These are phyloP conservation scores for Acrodontium crateriforme DNA, from an alignment of 2,329 filamentous ascomycete genomes.

Conservation along the genomic window DNA sequence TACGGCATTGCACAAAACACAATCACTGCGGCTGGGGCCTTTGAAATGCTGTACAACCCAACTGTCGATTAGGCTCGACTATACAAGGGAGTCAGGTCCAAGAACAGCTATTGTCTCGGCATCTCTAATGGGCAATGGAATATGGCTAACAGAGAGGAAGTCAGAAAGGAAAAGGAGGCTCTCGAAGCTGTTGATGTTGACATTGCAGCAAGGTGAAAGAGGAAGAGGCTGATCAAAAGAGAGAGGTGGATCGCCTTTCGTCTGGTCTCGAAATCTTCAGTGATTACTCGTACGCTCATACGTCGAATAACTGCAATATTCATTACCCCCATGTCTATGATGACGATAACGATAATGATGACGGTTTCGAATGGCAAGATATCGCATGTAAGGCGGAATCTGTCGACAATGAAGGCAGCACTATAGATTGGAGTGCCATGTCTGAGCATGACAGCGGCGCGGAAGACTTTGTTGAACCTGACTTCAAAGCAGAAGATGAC, in stretches of 20 bases:
- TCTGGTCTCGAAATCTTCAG: no score
- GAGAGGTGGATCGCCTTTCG: slow-evolving; percentile 1
- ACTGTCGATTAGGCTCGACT: slow-evolving; percentile 8
- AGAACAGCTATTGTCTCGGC: slow-evolving; percentile 10
- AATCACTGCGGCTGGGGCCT: slow-evolving; percentile 12
- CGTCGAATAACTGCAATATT: no score
- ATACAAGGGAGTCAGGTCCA: slow-evolving; percentile 3
- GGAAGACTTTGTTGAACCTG: not conserved
- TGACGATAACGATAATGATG: not conserved
- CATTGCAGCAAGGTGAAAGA: slow-evolving; percentile 1
- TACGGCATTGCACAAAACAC: slow-evolving; percentile 16
- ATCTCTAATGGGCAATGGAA: slow-evolving; percentile 2
- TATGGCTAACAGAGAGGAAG: slow-evolving; percentile 5
- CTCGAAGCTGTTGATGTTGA: no score
- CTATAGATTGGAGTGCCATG: not conserved
- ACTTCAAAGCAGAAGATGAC: not conserved
- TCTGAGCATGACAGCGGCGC: not conserved
- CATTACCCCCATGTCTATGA: no score
- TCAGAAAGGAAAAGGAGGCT: slow-evolving; percentile 4
- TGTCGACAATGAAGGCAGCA: slow-evolving; percentile 1
- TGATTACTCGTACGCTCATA: no score
- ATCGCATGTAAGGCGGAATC: no score
- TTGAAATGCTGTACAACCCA: slow-evolving; percentile 14
- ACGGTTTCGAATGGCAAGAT: not conserved
- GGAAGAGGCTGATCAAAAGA: slow-evolving; percentile 1